Base-by-base conservation (phyloP, 169 alveolate genomes). In the Cryptosporidium sp. region DNA sequence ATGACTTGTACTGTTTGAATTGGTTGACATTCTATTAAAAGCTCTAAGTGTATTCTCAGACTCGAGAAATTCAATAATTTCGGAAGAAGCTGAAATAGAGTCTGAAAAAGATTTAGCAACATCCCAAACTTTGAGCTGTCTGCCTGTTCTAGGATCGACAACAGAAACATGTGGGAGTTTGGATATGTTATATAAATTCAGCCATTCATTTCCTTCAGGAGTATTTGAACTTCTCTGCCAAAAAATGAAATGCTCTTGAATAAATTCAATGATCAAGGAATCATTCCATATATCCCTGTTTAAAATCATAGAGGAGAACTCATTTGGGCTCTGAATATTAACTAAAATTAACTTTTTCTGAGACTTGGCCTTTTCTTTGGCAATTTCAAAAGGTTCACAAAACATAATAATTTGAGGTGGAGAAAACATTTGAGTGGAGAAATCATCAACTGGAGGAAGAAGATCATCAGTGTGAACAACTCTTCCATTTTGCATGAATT, bases 241-340 rank as follows among this genome's bases (percentile, higher is more conserved):
- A 44, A 80, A 80, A 42, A 80, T 65, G 62, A 80, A 80, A 37
- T 80, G 73, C 7, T 80, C 73, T 42, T 60, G 69, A 37, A 80
- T 80, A 62, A 80, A 60, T 12, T 80, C 89, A 18, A 62, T 29
- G 12, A 80, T 65, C 23, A 80, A 65, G 10, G 89, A 80, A 18
- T 80, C 89, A 62, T 65, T 62, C 89, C 89, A 80, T 14, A 80
- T 80, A 31, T 80, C 89, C 37, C 89, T 60, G 75, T 80, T 80
- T 39, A 80, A 42, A 29, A 80, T 62, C 89, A 80, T 65, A 12
- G 89, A 80, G 23, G 75, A 60, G 14, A 80, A 80, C 44, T 80
- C 89, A 7, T 33, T 37, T 6, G 89, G 89, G 23, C 75, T 80
- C n/a, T 80, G 89, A 21, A 80, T 80, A 61, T 80, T 80, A 4